A percentile compares a stretch with the other conserved stretches of the same genome.
These are phyloP conservation scores for Cryptosporidium ubiquitum DNA, from an alignment of 169 alveolate species.

Conservation along the genomic window DNA sequence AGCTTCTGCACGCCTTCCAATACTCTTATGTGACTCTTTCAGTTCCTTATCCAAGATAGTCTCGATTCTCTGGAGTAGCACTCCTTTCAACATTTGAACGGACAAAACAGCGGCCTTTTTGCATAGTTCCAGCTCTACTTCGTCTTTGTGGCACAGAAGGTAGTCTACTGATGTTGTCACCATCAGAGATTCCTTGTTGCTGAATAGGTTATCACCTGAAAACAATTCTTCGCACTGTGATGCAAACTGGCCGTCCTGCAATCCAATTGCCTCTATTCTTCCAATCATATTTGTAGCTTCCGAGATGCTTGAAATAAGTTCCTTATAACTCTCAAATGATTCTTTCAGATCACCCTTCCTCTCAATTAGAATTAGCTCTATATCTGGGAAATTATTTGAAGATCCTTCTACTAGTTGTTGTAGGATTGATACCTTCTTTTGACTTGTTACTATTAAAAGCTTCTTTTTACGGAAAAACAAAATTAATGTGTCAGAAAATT, in stretches of 20 bases:
- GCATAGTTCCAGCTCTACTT: slow-evolving; percentile 48
- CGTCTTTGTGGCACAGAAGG: slow-evolving; percentile 44
- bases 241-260: slow-evolving; percentile 60
- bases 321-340: slow-evolving; percentile 11
- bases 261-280: slow-evolving; percentile 37
- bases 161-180: slow-evolving; percentile 30
- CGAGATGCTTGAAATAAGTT: background rate
- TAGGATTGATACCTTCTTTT: slow-evolving; percentile 81
- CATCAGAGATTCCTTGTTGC: background rate
- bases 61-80: slow-evolving; percentile 74
- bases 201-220: background rate
- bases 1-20: slow-evolving; percentile 76
- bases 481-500: slow-evolving; percentile 89
- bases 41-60: slow-evolving; percentile 76
- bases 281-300: slow-evolving; percentile 7
- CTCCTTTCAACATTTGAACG: slow-evolving; percentile 76
- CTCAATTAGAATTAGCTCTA: slow-evolving; percentile 35
- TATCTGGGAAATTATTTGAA: background rate
- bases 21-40: slow-evolving; percentile 75
- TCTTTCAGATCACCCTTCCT: slow-evolving; percentile 48
- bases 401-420: slow-evolving; percentile 26
- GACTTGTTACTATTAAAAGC: slow-evolving; percentile 85
- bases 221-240: slow-evolving; percentile 66
- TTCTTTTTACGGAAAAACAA: slow-evolving; percentile 82
- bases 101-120: slow-evolving; percentile 74